Evolutionary conservation across 495 filamentous ascomycete species (phyloP).

Genomic region (Terfezia claveryi): DNA sequence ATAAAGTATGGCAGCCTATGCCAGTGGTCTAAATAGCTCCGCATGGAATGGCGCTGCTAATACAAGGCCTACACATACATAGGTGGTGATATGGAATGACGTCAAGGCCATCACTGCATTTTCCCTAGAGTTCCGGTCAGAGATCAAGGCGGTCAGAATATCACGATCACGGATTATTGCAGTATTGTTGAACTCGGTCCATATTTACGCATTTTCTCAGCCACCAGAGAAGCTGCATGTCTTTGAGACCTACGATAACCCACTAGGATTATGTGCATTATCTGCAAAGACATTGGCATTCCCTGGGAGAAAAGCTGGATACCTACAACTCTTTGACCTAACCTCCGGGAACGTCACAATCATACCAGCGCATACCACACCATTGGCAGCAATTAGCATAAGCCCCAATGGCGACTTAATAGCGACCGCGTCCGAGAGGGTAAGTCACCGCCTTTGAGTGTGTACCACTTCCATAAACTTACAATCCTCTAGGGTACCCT

Average conservation of each 20-base stretch:
- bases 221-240: conserved; percentile 47
- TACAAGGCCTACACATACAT: not conserved
- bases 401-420: conserved; percentile 61
- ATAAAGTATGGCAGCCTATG: conserved; percentile 37
- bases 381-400: conserved; percentile 56
- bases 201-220: conserved; percentile 59
- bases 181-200: conserved; percentile 58
- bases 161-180: conserved; percentile 61
- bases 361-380: conserved; percentile 69
- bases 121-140: conserved; percentile 50
- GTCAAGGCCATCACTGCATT: conserved; percentile 50
- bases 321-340: conserved; percentile 79
- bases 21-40: conserved; percentile 5
- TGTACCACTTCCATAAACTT: not conserved
- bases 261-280: conserved; percentile 57
- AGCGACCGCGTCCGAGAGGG: conserved; percentile 77
- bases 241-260: conserved; percentile 77
- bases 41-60: not conserved
- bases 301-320: conserved; percentile 63
- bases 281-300: conserved; percentile 52
- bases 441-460: conserved; percentile 19
- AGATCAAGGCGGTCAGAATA: conserved; percentile 55
- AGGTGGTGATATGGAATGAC: conserved; percentile 65
- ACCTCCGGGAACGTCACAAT: conserved; percentile 72
- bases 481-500: conserved; percentile 46